These are phyloP conservation scores for Cladorrhinum sp. DNA, from an alignment of 2,329 filamentous ascomycete genomes.

Conservation along the genomic window DNA sequence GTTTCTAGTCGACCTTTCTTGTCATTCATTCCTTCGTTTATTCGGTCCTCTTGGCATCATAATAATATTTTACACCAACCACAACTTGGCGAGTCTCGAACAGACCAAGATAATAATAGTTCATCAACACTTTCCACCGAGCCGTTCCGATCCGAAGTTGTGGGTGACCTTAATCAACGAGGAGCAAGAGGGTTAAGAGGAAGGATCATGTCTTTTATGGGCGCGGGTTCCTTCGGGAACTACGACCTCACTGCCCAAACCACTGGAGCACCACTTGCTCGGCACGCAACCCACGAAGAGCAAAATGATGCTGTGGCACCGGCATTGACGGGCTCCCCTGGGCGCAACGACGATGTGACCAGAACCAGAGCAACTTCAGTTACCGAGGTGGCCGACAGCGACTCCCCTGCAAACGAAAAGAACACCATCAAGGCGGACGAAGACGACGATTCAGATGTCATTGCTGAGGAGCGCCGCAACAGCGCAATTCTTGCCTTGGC, in stretches of 20 bases:
- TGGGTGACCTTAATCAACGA: not conserved
- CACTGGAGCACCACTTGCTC: constrained; percentile 37
- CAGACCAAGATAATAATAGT: not conserved
- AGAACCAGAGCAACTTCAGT: constrained; percentile 37
- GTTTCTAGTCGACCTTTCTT: constrained; percentile 7
- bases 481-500: constrained; percentile 56
- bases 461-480: constrained; percentile 49
- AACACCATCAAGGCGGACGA: constrained; percentile 33
- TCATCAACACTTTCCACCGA: not conserved
- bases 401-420: constrained; percentile 27
- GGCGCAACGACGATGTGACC: constrained; percentile 29
- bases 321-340: constrained; percentile 20
- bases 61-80: not conserved
- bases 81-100: not conserved
- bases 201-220: constrained; percentile 41
- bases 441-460: constrained; percentile 38
- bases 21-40: constrained; percentile 11
- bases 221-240: constrained; percentile 42
- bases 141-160: not conserved
- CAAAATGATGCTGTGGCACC: constrained; percentile 24
- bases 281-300: constrained; percentile 29
- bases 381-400: constrained; percentile 35
- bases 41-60: not conserved
- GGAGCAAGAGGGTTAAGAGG: not conserved
- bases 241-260: constrained; percentile 48